Conservation (phyloP, 2,329 filamentous ascomycete genomes). For the Calcarisporium arbuscula region DNA sequence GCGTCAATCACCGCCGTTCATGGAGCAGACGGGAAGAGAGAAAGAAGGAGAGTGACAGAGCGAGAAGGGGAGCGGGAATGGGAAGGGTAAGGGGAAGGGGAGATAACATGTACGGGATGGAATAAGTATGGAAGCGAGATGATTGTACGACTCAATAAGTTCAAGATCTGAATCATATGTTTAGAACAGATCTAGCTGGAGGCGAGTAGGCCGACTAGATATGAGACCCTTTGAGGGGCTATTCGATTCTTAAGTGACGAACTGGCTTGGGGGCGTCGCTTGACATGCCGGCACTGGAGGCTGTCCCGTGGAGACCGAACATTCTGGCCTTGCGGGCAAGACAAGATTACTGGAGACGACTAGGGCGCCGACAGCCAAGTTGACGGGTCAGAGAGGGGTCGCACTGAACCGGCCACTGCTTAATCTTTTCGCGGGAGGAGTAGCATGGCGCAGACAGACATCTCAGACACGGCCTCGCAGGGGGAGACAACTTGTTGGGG, state of each 20-base stretch:
- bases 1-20: no score
- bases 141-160: constrained; percentile 29
- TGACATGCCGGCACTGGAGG: constrained; percentile 10
- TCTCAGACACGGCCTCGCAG: constrained; percentile 21
- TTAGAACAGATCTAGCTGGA: constrained; percentile 27
- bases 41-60: neutral
- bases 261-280: constrained; percentile 5
- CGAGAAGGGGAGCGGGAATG: constrained; percentile 8
- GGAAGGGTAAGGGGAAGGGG: constrained; percentile 6
- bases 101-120: constrained; percentile 23
- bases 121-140: no score
- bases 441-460: constrained; percentile 14
- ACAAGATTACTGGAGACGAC: constrained; percentile 16
- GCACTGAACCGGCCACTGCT: constrained; percentile 19
- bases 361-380: constrained; percentile 23
- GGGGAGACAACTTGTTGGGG: no score
- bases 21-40: neutral
- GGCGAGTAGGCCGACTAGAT: constrained; percentile 17
- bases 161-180: constrained; percentile 28
- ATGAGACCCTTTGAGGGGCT: constrained; percentile 5
- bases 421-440: constrained; percentile 22
- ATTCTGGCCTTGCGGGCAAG: constrained; percentile 9
- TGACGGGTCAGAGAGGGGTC: constrained; percentile 21
- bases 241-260: constrained; percentile 6
- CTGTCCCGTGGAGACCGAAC: no score